A percentile compares a stretch with the other conserved stretches of the same genome.
phyloP scores from a whole-genome alignment of 495 filamentous ascomycete genomes.

The Trichoderma reesei region DNA sequence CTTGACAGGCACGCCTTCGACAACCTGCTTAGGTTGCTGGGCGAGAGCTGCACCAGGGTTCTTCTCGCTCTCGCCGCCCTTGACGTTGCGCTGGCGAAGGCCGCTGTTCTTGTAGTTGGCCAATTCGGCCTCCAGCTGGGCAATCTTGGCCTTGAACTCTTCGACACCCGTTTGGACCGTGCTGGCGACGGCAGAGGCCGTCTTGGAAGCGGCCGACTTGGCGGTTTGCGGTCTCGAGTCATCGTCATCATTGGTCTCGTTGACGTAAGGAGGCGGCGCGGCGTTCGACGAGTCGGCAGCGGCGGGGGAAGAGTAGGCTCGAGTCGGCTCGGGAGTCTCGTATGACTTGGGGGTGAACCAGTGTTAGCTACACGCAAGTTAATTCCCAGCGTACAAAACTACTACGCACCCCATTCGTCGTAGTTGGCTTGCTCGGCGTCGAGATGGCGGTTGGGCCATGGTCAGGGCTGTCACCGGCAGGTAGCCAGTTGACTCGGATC shows the following conservation, averaged over 20 bases:
- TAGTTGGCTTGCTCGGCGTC: slow-evolving; percentile 21
- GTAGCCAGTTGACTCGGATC: slow-evolving; percentile 82
- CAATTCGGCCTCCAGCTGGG: slow-evolving; percentile 67
- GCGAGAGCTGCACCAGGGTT: slow-evolving; percentile 39
- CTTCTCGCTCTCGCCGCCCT: slow-evolving; percentile 28
- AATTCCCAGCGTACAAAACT: background rate
- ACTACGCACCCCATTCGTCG: slow-evolving; percentile 23
- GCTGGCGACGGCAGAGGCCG: slow-evolving; percentile 20
- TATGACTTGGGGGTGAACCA: background rate
- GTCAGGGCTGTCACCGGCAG: slow-evolving; percentile 23
- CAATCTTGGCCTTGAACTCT: slow-evolving; percentile 61
- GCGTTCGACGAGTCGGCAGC: slow-evolving; percentile 16
- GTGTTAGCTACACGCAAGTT: background rate
- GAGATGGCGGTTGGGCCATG: slow-evolving; percentile 11
- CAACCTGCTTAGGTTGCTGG: slow-evolving; percentile 53
- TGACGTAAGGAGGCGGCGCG: slow-evolving; percentile 18
- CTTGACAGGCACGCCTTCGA: slow-evolving; percentile 81
- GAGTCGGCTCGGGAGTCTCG: slow-evolving; percentile 9
- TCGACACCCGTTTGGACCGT: slow-evolving; percentile 26
- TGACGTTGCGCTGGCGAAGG: slow-evolving; percentile 60
- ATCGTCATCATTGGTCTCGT: slow-evolving; percentile 23
- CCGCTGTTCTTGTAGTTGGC: slow-evolving; percentile 59
- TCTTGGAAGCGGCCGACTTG: slow-evolving; percentile 33
- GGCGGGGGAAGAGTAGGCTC: slow-evolving; percentile 21
- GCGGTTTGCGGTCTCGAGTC: slow-evolving; percentile 16